These are phyloP conservation scores for Eucalyptus polybractea DNA, from an alignment of 345 rosid species.

Conservation along the genomic window DNA sequence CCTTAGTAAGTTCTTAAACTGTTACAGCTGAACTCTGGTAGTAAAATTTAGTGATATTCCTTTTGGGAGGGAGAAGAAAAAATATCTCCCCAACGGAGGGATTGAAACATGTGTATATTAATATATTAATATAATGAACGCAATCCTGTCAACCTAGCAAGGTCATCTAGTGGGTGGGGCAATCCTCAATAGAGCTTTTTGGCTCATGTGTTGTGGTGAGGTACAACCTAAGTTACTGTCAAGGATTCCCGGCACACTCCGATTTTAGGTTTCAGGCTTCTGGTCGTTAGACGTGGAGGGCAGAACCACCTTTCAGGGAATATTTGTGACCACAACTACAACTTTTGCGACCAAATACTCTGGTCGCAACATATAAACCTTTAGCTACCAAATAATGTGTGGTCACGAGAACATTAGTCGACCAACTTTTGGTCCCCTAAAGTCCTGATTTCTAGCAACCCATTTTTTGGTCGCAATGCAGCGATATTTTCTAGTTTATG, in stretches of 20 bases:
- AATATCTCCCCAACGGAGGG: fast-evolving
- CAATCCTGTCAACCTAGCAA: too few relatives aligned
- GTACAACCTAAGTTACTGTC: too few relatives aligned
- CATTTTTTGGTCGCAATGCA: neutral
- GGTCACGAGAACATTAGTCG: neutral
- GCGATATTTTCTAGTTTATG: neutral
- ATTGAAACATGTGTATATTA: fast-evolving
- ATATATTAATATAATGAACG: too few relatives aligned
- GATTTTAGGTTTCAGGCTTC: fast-evolving
- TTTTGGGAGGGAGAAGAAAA: too few relatives aligned
- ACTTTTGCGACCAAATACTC: neutral
- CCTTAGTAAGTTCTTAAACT: too few relatives aligned
- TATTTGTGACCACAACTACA: too few relatives aligned
- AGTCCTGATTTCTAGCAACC: neutral
- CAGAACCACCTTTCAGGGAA: too few relatives aligned
- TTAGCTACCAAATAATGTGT: neutral
- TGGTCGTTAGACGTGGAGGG: too few relatives aligned
- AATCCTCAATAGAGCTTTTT: too few relatives aligned
- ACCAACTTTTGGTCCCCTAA: neutral
- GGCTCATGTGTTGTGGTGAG: fast-evolving
- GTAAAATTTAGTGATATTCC: fast-evolving
- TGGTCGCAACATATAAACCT: neutral
- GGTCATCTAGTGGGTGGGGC: too few relatives aligned
- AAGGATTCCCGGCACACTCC: fast-evolving
- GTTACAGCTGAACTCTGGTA: fast-evolving